A percentile compares a stretch with the other conserved stretches of the same genome.
These are phyloP conservation scores for Skeletonema grethae DNA, from an alignment of 108 stramenopile species.

Conservation along the genomic window DNA sequence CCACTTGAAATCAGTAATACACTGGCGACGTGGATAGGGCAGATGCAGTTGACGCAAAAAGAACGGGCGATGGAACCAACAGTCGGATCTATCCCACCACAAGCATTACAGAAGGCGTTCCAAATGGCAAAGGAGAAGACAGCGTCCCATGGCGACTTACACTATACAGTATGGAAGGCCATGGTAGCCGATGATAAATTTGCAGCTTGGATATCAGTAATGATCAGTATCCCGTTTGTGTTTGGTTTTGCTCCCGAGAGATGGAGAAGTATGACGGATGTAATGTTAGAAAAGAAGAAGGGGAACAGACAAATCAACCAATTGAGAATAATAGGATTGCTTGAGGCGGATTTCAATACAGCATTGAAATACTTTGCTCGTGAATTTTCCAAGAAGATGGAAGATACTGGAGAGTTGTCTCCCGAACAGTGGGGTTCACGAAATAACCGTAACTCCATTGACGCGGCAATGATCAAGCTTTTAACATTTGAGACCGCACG, in stretches of 20 bases:
- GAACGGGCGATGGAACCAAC: neutral
- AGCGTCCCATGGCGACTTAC: too few species aligned
- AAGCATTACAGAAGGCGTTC: too few species aligned
- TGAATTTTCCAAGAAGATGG: conserved; percentile 6
- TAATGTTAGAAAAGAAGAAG: conserved; percentile 33
- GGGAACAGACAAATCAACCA: conserved; percentile 17
- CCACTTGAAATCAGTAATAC: neutral
- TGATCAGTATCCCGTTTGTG: conserved; percentile 8
- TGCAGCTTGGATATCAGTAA: neutral
- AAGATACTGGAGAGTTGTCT: neutral
- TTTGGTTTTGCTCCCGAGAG: conserved; percentile 6
- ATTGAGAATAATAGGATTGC: conserved; percentile 14
- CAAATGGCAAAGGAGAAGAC: too few species aligned
- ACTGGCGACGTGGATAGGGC: neutral
- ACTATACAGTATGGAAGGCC: conserved; percentile 31
- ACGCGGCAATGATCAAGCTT: conserved; percentile 19
- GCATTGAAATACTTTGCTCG: conserved; percentile 16
- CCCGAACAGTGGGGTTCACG: conserved; percentile 14
- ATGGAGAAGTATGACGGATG: conserved; percentile 14
- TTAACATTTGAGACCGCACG: conserved; percentile 20
- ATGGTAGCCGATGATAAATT: conserved; percentile 4
- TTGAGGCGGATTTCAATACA: conserved; percentile 30
- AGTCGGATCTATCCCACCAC: too few species aligned
- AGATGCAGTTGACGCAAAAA: neutral
- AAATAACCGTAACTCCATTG: conserved; percentile 6